Base-by-base conservation (phyloP, 169 alveolate genomes). In the Eimeria maxima region DNA sequence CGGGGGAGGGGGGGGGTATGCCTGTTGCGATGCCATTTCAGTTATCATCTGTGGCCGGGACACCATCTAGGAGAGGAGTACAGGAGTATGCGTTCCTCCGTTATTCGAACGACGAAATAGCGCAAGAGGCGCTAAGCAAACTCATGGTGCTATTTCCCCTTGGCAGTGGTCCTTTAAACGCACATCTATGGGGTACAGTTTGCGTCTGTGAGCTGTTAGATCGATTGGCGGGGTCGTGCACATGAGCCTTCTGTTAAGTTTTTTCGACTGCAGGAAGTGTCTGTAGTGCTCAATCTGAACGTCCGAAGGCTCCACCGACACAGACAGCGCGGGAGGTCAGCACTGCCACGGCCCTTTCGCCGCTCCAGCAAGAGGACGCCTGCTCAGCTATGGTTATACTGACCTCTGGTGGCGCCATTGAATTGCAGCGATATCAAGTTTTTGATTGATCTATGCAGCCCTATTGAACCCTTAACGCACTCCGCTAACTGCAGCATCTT, bases 401-500 rank as follows among this genome's bases (percentile, higher is more conserved):
- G 42, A 0, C 76, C 22, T 38, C 53, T 50, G 91, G 16, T 4
- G 53, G 27, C 47, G 33, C 38, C 8, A n/a, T 50, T 33, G 91
- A 29, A 3, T 33, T 11, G 55, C 50, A 11, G 4, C 22, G 20
- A 16, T 13, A 3, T 38, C 60, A 63, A 57, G 29, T 7, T 69
- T n/a, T 38, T 42, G 50, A 63, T 60, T 44, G 81, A 10, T 33
- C 44, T 27, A 4, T 38, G 65, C 93, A 87, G 93, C 63, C 93
- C 55, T 38, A 44, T 27, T n/a, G 93, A 87, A 29, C 93, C 93
- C 33, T 50, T 87, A 38, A 87, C 93, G 14, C 93, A 87, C 45
- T 69, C 93, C 29, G 93, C 93, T 24, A 87, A 87, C 44, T 87
- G 93, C 76, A 87, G 93, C 93, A 87, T 87, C 60, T 87, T 87